Percentiles rank a stretch among this genome's conserved stretches.
phyloP scores from a whole-genome alignment of 306 rosid species.

The Pachyrhizus erosus region DNA sequence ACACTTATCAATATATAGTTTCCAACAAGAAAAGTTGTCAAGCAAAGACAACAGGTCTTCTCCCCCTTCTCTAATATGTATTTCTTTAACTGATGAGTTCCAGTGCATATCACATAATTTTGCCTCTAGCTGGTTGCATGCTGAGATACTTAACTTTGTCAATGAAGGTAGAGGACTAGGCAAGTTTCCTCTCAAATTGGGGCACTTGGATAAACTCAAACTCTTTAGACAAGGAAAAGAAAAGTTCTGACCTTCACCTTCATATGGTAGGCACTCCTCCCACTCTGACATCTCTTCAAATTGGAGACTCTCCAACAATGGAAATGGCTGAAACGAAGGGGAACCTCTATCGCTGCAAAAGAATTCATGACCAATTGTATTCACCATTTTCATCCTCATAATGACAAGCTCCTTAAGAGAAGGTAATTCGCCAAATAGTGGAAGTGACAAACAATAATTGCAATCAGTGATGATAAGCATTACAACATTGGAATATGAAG shows the following conservation, averaged over 20 bases:
- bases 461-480: background rate
- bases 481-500: background rate
- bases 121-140: background rate
- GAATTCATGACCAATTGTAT: background rate
- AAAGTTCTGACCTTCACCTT: background rate
- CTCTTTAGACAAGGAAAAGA: background rate
- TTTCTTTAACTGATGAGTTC: background rate
- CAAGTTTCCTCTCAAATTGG: background rate
- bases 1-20: background rate
- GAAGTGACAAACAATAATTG: background rate
- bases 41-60: background rate
- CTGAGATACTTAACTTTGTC: background rate
- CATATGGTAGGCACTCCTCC: conserved; percentile 3
- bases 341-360: background rate
- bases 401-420: background rate
- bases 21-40: background rate
- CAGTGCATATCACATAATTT: background rate
- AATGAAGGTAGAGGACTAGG: background rate
- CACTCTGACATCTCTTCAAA: background rate
- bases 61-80: background rate
- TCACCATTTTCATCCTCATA: background rate
- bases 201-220: background rate
- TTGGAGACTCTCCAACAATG: background rate
- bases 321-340: background rate
- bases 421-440: background rate